Base-by-base conservation (phyloP, 1,139 yeast species). In the Blastobotrys buckinghamii region DNA sequence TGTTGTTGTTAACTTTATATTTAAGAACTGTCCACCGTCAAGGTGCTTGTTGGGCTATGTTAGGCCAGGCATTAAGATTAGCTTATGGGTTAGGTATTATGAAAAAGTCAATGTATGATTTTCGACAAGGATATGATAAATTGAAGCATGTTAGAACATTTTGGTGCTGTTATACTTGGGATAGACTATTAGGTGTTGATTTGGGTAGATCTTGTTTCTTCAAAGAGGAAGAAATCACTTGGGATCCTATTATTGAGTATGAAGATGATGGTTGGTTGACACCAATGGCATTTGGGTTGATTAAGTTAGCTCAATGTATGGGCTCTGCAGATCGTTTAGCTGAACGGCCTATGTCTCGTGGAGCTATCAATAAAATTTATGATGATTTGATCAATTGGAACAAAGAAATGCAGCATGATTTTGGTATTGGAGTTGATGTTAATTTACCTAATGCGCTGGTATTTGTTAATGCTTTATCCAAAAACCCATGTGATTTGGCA, bases 131-230 rank as follows among this genome's bases (percentile, higher is more conserved):
- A 34, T 78, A 79, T 59, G 84, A 79, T 52, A 61, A 62, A 24
- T 58, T 73, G 22, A 81, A 80, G 60, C 75, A 79, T 0, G 70
- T 70, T 52, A 67, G 84, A 41, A 72, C 80, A 1, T 81, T 78
- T 59, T 81, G 84, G 82, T 59, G 76, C 26, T 77, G 76, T 6
- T 81, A 73, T 57, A 71, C 78, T 0, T 66, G 79, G 68, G 88
- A 82, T 56, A 67, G 82, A 49, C 55, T 78, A 17, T 62, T 78
- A 50, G 78, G 79, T 3, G 63, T 80, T 36, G 85, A 79, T 55
- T 70, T 73, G 35, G 86, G 87, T 2, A 64, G 81, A 46, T 65
- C 68, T 43, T 70, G 72, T 53, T 74, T 73, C 2, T 59, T 80
- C 19, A 57, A 67, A 13, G 74, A 72, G 32, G 79, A 76, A 43